phyloP scores from a whole-genome alignment of 352 stramenopile genomes.

The Plasmopara halstedii region DNA sequence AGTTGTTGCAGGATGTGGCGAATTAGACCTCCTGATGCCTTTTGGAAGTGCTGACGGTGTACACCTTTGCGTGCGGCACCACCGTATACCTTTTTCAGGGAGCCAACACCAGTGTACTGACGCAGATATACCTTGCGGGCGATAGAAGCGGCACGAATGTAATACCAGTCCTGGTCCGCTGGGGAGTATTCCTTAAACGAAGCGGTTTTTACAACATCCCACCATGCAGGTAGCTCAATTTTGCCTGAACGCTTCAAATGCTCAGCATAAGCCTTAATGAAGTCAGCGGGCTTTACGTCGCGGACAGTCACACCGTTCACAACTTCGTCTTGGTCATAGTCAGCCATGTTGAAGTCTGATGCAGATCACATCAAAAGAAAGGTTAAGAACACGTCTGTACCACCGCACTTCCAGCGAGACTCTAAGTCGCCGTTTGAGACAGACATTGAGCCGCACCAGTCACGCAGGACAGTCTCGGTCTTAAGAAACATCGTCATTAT shows the following conservation, averaged over 20 bases:
- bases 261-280: conserved; percentile 98
- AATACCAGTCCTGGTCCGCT: conserved; percentile 98
- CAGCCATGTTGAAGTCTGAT: conserved; percentile 74
- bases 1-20: conserved; percentile 96
- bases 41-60: conserved; percentile 94
- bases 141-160: conserved; percentile 96
- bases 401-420: conserved; percentile 51
- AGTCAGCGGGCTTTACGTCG: conserved; percentile 94
- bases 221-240: conserved; percentile 97
- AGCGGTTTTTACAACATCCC: conserved; percentile 97
- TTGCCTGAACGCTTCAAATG: conserved; percentile 99
- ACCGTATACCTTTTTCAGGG: conserved; percentile 97
- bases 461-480: conserved; percentile 87
- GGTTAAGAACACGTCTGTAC: conserved; percentile 91
- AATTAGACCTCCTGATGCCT: conserved; percentile 95
- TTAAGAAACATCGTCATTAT: conserved; percentile 69
- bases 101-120: conserved; percentile 94
- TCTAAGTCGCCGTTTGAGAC: conserved; percentile 10
- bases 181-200: conserved; percentile 98
- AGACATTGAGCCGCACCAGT: conserved; percentile 29
- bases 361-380: conserved; percentile 3
- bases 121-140: conserved; percentile 98
- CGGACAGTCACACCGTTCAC: conserved; percentile 93
- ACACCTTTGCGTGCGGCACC: conserved; percentile 88
- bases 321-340: conserved; percentile 65